A percentile compares a stretch with the other conserved stretches of the same genome.
These are phyloP conservation scores for Blastobotrys terrestris DNA, from an alignment of 805 yeast genomes.

Conservation along the genomic window DNA sequence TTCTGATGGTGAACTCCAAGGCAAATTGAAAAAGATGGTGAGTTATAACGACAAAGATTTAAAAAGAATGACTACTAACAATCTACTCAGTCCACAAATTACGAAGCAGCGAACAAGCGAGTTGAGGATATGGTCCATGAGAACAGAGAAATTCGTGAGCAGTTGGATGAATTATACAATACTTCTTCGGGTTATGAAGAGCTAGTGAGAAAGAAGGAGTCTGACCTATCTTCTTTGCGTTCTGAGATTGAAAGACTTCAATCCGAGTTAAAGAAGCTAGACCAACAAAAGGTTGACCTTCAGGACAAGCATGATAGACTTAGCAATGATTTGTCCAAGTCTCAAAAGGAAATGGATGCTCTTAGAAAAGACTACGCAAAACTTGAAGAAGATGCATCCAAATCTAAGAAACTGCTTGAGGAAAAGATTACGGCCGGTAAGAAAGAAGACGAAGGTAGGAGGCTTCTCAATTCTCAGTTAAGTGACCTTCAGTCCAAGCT, in stretches of 20 bases:
- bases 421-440: conserved; percentile 25
- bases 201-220: conserved; percentile 30
- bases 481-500: conserved; percentile 13
- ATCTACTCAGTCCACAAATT: conserved; percentile 14
- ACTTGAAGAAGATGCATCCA: conserved; percentile 42
- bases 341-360: conserved; percentile 24
- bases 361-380: conserved; percentile 10
- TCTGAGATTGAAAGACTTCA: conserved; percentile 11
- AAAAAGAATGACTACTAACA: background rate
- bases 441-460: conserved; percentile 16
- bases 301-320: conserved; percentile 12
- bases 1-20: conserved; percentile 24
- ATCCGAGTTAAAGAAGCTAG: conserved; percentile 6
- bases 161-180: conserved; percentile 35
- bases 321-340: conserved; percentile 21
- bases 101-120: conserved; percentile 32
- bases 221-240: conserved; percentile 18
- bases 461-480: conserved; percentile 16
- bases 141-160: conserved; percentile 38
- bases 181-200: conserved; percentile 34
- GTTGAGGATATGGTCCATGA: conserved; percentile 38
- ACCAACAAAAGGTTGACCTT: conserved; percentile 13
- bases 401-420: conserved; percentile 38
- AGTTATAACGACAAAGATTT: background rate
- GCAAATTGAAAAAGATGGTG: conserved; percentile 13